Conservation (phyloP, 352 stramenopile genomes). For the Phytophthora fragariaefolia region DNA sequence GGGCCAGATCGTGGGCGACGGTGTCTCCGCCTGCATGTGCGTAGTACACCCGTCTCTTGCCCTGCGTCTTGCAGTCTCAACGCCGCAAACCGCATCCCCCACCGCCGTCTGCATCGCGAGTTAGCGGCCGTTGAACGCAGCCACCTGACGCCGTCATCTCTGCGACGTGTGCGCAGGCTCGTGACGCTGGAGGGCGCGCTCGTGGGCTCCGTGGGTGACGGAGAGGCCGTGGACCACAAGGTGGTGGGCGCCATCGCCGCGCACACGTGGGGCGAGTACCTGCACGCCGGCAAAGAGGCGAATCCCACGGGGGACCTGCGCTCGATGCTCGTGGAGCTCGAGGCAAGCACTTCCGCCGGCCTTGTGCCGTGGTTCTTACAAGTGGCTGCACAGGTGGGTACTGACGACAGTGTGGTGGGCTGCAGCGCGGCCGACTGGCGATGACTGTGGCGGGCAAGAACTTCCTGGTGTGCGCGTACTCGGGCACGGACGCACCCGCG, state of each 20-base stretch:
- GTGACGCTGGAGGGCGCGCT: constrained; percentile 88
- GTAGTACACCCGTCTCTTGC: constrained; percentile 23
- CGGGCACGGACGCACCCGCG: constrained; percentile 52
- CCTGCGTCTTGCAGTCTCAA: neutral
- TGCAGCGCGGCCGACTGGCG: constrained; percentile 62
- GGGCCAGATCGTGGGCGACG: constrained; percentile 78
- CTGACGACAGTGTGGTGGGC: no score
- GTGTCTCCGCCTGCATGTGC: constrained; percentile 77
- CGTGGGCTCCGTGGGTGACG: constrained; percentile 74
- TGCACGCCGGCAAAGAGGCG: constrained; percentile 78
- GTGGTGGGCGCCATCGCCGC: constrained; percentile 86
- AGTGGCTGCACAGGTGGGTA: no score
- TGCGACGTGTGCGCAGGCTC: constrained; percentile 46
- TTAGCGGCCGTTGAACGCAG: constrained; percentile 2
- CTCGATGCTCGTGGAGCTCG: constrained; percentile 77
- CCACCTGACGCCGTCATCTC: neutral
- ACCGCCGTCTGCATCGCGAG: constrained; percentile 2
- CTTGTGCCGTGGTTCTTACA: no score
- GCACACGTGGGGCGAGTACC: constrained; percentile 86
- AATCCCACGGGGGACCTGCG: constrained; percentile 56
- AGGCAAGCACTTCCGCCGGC: constrained; percentile 46
- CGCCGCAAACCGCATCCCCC: constrained; percentile 5
- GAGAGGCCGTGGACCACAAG: constrained; percentile 74
- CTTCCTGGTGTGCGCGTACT: constrained; percentile 85
- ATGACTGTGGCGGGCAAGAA: constrained; percentile 70